These are phyloP conservation scores for Ehretia macrophylla DNA, from an alignment of 257 asterid species.

Conservation along the genomic window DNA sequence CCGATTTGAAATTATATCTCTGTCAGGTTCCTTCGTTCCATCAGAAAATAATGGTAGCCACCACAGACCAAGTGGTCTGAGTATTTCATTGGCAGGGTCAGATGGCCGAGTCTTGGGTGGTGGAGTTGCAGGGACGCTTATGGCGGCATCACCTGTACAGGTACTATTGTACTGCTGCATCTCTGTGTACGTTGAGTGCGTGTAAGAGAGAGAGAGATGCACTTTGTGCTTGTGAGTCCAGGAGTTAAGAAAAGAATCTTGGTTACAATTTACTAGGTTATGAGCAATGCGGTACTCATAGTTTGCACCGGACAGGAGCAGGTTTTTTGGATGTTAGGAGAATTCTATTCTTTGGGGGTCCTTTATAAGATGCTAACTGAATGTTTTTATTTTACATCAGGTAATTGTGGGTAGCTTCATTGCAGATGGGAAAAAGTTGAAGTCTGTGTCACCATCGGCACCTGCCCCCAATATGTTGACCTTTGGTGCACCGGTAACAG, in stretches of 20 bases:
- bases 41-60: constrained; percentile 56
- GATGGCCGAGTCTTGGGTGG: constrained; percentile 90
- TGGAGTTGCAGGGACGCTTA: constrained; percentile 75
- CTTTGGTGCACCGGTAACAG: constrained; percentile 47
- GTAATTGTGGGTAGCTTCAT: constrained; percentile 88
- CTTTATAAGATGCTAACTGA: background rate
- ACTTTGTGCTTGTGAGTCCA: too few relatives aligned
- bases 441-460: constrained; percentile 30
- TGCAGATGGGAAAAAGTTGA: constrained; percentile 69
- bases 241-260: background rate
- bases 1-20: constrained; percentile 70
- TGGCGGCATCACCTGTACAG: constrained; percentile 86
- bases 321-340: too few relatives aligned
- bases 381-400: constrained; percentile 27
- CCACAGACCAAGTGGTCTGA: constrained; percentile 48
- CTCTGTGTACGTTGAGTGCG: background rate
- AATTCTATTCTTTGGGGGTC: background rate
- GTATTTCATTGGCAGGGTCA: constrained; percentile 73
- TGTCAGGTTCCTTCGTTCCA: constrained; percentile 65
- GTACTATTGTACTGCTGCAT: constrained; percentile 20
- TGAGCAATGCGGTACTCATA: too few relatives aligned
- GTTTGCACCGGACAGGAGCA: too few relatives aligned
- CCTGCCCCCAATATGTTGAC: constrained; percentile 49
- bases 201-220: too few relatives aligned
- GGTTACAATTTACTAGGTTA: too few relatives aligned